Conservation (phyloP, 768 basidiomycete genomes). For the Rossbeevera mucosa region DNA sequence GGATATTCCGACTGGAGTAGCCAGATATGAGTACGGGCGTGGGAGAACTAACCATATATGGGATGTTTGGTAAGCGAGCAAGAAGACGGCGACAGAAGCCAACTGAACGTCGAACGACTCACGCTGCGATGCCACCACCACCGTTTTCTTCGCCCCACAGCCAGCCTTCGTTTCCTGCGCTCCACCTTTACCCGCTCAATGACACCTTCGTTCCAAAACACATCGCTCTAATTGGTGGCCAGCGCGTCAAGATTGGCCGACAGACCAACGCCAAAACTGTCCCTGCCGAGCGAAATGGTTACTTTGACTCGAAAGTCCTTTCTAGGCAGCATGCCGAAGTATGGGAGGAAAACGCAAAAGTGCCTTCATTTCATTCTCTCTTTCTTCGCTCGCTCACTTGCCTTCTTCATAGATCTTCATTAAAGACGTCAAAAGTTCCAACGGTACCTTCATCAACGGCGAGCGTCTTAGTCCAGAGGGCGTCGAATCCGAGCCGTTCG, state of each 20-base stretch:
- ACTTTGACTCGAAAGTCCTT: conserved; percentile 94
- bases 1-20: too few species aligned
- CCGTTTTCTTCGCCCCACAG: conserved; percentile 29
- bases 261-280: conserved; percentile 96
- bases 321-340: conserved; percentile 96
- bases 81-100: conserved; percentile 9
- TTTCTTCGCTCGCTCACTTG: conserved; percentile 10
- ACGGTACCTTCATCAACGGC: conserved; percentile 97
- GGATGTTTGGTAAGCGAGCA: conserved; percentile 10
- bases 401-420: conserved; percentile 72
- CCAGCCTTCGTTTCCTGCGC: conserved; percentile 35
- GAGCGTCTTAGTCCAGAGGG: conserved; percentile 88
- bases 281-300: conserved; percentile 90
- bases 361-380: conserved; percentile 28
- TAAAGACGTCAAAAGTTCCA: conserved; percentile 97
- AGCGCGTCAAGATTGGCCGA: conserved; percentile 86
- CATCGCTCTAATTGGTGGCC: conserved; percentile 63
- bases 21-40: too few species aligned
- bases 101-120: conserved; percentile 17
- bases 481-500: conserved; percentile 86
- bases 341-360: conserved; percentile 92
- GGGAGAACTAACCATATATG: conserved; percentile 1
- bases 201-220: conserved; percentile 94
- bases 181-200: conserved; percentile 86
- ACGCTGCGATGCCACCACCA: conserved; percentile 31